Evolutionary conservation across 495 filamentous ascomycete species (phyloP).

Genomic region (Letharia lupina): DNA sequence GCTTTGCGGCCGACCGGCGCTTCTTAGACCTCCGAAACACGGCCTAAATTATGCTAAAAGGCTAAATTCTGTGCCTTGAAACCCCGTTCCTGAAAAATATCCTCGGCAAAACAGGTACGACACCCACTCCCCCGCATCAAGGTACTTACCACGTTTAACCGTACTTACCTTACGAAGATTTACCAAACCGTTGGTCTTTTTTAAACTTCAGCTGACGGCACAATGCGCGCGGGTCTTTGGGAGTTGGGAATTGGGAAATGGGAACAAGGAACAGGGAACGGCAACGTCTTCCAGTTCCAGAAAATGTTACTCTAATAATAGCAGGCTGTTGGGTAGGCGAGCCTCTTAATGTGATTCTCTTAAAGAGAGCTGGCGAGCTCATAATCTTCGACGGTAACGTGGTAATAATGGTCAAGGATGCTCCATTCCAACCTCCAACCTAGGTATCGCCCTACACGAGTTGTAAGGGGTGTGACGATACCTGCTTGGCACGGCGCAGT

Average conservation of each 20-base stretch:
- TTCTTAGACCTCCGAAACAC: slow-evolving; percentile 1
- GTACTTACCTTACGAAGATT: neutral
- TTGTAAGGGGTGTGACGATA: neutral
- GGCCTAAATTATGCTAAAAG: neutral
- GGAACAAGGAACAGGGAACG: neutral
- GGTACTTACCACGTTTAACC: neutral
- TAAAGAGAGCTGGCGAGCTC: neutral
- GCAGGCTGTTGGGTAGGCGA: neutral
- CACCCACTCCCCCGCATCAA: neutral
- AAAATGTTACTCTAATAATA: neutral
- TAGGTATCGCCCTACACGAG: neutral
- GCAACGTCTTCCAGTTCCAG: neutral
- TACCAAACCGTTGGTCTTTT: neutral
- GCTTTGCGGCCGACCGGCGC: neutral
- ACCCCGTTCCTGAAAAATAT: neutral
- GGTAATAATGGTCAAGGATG: neutral
- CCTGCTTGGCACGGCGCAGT: neutral
- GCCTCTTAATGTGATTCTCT: neutral
- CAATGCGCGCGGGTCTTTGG: neutral
- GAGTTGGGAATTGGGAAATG: no score
- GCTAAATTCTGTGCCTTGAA: neutral
- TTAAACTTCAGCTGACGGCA: neutral
- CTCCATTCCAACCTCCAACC: neutral
- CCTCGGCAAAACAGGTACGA: neutral
- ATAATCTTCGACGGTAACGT: neutral